Base-by-base conservation (phyloP, 1,139 yeast species). In the Meyerozyma sp. region DNA sequence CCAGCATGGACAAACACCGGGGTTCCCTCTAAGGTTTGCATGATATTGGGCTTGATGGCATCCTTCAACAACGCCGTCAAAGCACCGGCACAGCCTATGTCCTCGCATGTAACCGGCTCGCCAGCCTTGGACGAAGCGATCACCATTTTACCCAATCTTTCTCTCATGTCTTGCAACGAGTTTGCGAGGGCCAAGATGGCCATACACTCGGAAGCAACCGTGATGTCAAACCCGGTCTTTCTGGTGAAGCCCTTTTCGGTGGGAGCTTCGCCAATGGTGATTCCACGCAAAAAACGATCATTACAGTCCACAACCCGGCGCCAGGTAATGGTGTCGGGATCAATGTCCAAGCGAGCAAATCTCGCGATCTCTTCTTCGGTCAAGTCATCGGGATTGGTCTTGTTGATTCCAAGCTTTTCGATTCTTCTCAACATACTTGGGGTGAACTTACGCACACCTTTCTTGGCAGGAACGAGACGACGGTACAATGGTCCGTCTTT, bases 1-100 rank as follows among this genome's bases (percentile, higher is more conserved):
- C 94, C 94, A 29, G 93, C 93, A 57, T 85, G 94, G 26, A 85
- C 89, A 61, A 85, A 77, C 14, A 84, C 93, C 3, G 93, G 94
- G 7, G 91, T 84, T 50, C 94, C 94, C 65, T 85, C 93, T 56
- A 85, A 71, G 36, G 91, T 81, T 68, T 85, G 94, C 94, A 85
- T 85, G 62, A 85, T 70, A 58, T 84, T 85, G 51, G 94, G 94
- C 61, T 84, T 85, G 50, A 84, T 75, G n/a, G 91, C 88, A 62
- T 85, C 93, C 59, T 83, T 84, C 57, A 85, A 66, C 53, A 85
- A 68, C 1, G 93, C 91, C 42, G 93, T 81, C 49, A 84, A 70
- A 37, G 94, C 93, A 58, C 93, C 94, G 29, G 90, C 88, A 65
- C 83, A 79, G 26, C 91, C 87, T 51, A 85, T 72, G 58, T 85